Base-by-base conservation (phyloP, 2,329 filamentous ascomycete genomes). In the Ascosphaera acerosa region DNA sequence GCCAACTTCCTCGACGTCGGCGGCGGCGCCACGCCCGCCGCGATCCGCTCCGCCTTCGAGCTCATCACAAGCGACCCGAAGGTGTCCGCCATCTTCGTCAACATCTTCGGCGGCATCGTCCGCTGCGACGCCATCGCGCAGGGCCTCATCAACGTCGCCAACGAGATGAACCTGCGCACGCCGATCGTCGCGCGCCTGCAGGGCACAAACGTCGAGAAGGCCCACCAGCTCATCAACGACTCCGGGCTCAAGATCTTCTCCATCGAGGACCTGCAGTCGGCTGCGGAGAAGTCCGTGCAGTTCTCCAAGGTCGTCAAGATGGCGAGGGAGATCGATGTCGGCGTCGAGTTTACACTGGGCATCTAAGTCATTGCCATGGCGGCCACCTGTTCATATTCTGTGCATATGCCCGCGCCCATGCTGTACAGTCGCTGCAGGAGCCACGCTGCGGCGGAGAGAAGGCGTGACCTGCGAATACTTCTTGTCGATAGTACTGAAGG, bases 241-340 rank as follows among this genome's bases (percentile, higher is more conserved):
- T 89, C 82, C 33, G 82, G 87, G 45, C 70, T 97, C 49, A 97
- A 97, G 74, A 97, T 97, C 59, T 97, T 97, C 68, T 89, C 78
- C 48, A 94, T 97, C 39, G 84, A 94, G 51, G 87, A 97, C 59
- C 69, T 97, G 46, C 87, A 97, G 61, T 87, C 61, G 51, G 87
- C 87, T 26, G 87, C 87, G 40, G 87, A 94, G 69, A 94, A 90
- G 67, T 76, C 82, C 18, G 87, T 97, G 41, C 84, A 97, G 59
- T 84, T 97, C 57, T 92, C 81, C 47, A 94, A 92, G 70, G 77
- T 97, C 43, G 87, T 97, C 47, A 94, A 94, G 73, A 76, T 91
- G 72, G 78, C 87, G 46, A 76, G 84, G 47, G 82, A 92, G 45
- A 92, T 92, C 48, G 87, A 94, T 49, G 84, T 94, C 41, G 84